A percentile compares a stretch with the other conserved stretches of the same genome.
phyloP scores from a whole-genome alignment of 1,284 basidiomycete species.

The Xerocomus alliaceus region DNA sequence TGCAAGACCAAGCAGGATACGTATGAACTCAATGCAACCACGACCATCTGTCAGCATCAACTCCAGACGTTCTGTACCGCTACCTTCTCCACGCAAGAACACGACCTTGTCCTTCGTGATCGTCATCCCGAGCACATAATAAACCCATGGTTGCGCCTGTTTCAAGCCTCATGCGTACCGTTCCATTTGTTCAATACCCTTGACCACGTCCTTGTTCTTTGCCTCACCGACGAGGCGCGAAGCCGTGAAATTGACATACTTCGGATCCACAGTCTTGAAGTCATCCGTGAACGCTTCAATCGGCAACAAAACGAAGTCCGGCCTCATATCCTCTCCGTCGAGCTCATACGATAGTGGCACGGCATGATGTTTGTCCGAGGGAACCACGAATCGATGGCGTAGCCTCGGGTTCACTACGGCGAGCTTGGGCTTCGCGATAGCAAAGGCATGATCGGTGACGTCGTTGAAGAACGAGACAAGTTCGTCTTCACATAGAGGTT shows the following conservation, averaged over 20 bases:
- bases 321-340: slow-evolving; percentile 21
- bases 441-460: slow-evolving; percentile 10
- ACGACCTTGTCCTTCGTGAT: slow-evolving; percentile 13
- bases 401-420: not conserved
- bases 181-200: slow-evolving; percentile 11
- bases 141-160: slow-evolving; percentile 22
- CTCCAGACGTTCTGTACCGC: slow-evolving; percentile 18
- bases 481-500: slow-evolving; percentile 10
- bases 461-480: slow-evolving; percentile 22
- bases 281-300: slow-evolving; percentile 15
- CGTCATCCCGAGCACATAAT: slow-evolving; percentile 15
- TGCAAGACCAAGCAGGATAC: slow-evolving; percentile 18
- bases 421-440: slow-evolving; percentile 2
- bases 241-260: slow-evolving; percentile 23
- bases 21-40: slow-evolving; percentile 24
- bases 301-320: slow-evolving; percentile 24
- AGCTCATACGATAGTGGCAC: slow-evolving; percentile 21
- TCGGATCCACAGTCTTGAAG: slow-evolving; percentile 9
- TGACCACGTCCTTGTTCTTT: slow-evolving; percentile 4
- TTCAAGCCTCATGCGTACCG: slow-evolving; percentile 17
- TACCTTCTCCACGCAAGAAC: slow-evolving; percentile 24
- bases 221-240: slow-evolving; percentile 18
- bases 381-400: slow-evolving; percentile 19
- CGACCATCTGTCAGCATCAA: slow-evolving; percentile 10
- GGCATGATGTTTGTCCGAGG: slow-evolving; percentile 7